Base-by-base conservation (phyloP, 2,329 filamentous ascomycete species). In the Botrytis medusae region DNA sequence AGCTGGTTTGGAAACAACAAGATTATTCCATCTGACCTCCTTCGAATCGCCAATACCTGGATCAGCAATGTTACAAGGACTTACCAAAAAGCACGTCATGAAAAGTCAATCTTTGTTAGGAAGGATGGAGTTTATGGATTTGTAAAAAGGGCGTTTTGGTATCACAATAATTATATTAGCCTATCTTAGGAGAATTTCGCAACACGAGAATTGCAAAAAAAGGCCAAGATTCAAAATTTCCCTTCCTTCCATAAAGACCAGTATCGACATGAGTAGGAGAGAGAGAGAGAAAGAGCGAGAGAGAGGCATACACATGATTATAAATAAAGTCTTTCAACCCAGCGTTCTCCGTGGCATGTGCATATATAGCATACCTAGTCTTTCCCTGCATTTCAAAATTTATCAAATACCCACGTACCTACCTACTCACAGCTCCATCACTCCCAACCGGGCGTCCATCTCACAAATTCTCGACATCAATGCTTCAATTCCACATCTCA, bases 141-240 rank as follows among this genome's bases (percentile, higher is more conserved):
- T 72, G 40, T 72, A 72, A 46, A 72, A 72, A 68, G 29, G 62
- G 70, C 62, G 62, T 67, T 72, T 72, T 68, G 70, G 62, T 63
- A 68, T 72, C 70, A 48, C 62, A 67, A 54, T 72, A 72, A 72
- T 72, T 57, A 54, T 68, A 57, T 57, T 42, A 42, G 48, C 48
- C 48, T 57, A 54, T 25, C 46, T 42, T 32, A 42, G 18, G 18
- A n/a, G 40, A 32, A 57, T 68, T 16, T 68, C 34, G 18, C 48
- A 12, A 42, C 12, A 68, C 29, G 18, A 57, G 9, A 57, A 68
- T 54, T 42, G 34, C 48, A 57, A 22, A 9, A 9, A 61, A 14
- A 57, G 42, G 48, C 25, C 46, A 68, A 57, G 64, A 54, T 54
- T 54, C 32, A 57, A 64, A 32, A 63, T 40, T n/a, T n/a, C 22